Percentiles rank a stretch among this genome's conserved stretches.
These are phyloP conservation scores for Colletotrichum lupini DNA, from an alignment of 2,329 filamentous ascomycete genomes.

Conservation along the genomic window DNA sequence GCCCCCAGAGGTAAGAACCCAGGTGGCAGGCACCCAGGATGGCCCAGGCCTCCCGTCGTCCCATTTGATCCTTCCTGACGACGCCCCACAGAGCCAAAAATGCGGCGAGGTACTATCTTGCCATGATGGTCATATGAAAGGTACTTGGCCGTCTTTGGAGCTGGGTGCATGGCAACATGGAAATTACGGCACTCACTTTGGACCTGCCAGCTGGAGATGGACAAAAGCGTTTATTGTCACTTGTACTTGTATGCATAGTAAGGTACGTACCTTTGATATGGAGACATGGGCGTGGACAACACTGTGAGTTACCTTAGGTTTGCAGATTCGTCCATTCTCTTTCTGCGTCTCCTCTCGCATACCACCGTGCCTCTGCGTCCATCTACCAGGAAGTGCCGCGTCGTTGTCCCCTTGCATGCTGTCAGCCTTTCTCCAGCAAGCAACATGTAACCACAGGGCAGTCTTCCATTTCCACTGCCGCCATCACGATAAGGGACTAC, in stretches of 20 bases:
- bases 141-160: not conserved
- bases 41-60: constrained; percentile 2
- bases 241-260: not conserved
- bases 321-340: not conserved
- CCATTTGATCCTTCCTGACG: constrained; percentile 19
- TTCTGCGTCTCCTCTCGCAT: not conserved
- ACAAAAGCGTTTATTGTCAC: not conserved
- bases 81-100: constrained; percentile 22
- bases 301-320: not conserved
- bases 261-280: not conserved
- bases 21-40: not conserved
- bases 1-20: constrained; percentile 15
- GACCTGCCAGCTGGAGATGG: not conserved
- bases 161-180: not conserved
- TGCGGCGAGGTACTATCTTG: not conserved
- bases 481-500: no score
- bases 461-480: not conserved
- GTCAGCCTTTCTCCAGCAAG: not conserved
- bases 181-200: not conserved
- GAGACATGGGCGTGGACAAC: not conserved
- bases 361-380: not conserved
- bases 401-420: not conserved
- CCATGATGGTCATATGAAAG: not conserved
- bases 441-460: not conserved
- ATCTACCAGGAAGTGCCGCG: not conserved